Evolutionary conservation across 2,329 filamentous ascomycete genomes (phyloP).

Genomic region (Pseudocercospora fijiensis): DNA sequence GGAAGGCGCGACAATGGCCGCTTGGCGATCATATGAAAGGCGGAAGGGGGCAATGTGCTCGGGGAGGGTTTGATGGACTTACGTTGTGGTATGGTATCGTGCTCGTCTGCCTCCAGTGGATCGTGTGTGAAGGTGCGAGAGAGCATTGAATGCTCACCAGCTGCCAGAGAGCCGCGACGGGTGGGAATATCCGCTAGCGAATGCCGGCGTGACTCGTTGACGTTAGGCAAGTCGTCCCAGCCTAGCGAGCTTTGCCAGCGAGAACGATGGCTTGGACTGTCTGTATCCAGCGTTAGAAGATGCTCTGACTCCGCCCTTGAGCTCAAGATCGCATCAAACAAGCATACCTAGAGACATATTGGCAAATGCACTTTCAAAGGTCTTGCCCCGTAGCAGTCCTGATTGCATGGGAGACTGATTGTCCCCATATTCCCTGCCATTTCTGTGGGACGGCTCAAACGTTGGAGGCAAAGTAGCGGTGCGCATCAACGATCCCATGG

Average conservation of each 20-base stretch:
- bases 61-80: conserved; percentile 11
- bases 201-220: conserved; percentile 73
- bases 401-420: conserved; percentile 21
- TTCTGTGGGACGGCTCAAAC: conserved; percentile 24
- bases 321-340: background rate
- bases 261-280: conserved; percentile 32
- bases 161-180: conserved; percentile 39
- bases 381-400: conserved; percentile 22
- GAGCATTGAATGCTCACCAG: conserved; percentile 25
- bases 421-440: conserved; percentile 26
- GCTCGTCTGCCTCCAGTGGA: conserved; percentile 21
- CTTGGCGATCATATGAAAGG: conserved; percentile 4
- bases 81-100: conserved; percentile 18
- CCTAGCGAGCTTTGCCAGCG: conserved; percentile 72
- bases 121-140: conserved; percentile 26
- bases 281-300: conserved; percentile 20
- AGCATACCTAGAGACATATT: conserved; percentile 33
- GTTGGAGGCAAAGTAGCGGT: conserved; percentile 34
- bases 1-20: conserved; percentile 15
- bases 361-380: conserved; percentile 33
- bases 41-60: background rate
- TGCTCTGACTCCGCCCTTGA: conserved; percentile 10
- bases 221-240: conserved; percentile 61
- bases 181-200: conserved; percentile 62
- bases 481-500: conserved; percentile 34